Base-by-base conservation (phyloP, 2,329 filamentous ascomycete species). In the Cercospora beticola region DNA sequence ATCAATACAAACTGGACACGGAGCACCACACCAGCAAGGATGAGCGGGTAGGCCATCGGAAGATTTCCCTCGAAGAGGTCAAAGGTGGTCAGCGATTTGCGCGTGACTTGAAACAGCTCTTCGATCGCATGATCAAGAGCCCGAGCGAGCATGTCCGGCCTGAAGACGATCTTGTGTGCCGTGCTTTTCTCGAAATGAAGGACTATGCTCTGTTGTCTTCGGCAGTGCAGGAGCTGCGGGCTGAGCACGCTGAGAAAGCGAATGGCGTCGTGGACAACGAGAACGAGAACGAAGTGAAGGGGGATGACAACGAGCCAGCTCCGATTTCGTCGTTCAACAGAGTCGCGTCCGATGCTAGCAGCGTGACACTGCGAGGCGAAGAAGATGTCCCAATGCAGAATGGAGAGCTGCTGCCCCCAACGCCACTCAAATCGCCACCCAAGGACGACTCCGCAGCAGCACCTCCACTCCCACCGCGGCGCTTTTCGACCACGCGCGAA, bases 41-140 rank as follows among this genome's bases (percentile, higher is more conserved):
- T 30, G 92, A 94, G 72, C 86, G 88, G 36, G 91, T 97, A 46
- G 93, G 92, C n/a, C 90, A 91, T 36, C 81, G 90, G 81, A 84
- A 87, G 79, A 81, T 94, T 8, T 74, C 74, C 1, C 64, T 62
- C 23, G 71, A 74, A 21, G 78, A 79, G 66, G 77, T 79, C 61
- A 74, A 76, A 40, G 77, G 76, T 3, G 77, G 78, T 5, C 78
- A 79, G 64, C 72, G 74, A 23, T 79, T 79, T 62, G 78, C 77
- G 1, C 73, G 76, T 26, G 76, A 79, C 58, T 71, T 80, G 21
- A 74, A 74, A 58, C 66, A 77, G 30, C 71, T 79, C 0, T 80
- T 80, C 66, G 72, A 79, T 63, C 74, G 74, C 49, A 80, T 80
- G 78, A 79, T 79, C 69, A 78, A 72, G 59, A 72, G 73, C 18